Base-by-base conservation (phyloP, 352 stramenopile genomes). In the Phytophthora multivora region DNA sequence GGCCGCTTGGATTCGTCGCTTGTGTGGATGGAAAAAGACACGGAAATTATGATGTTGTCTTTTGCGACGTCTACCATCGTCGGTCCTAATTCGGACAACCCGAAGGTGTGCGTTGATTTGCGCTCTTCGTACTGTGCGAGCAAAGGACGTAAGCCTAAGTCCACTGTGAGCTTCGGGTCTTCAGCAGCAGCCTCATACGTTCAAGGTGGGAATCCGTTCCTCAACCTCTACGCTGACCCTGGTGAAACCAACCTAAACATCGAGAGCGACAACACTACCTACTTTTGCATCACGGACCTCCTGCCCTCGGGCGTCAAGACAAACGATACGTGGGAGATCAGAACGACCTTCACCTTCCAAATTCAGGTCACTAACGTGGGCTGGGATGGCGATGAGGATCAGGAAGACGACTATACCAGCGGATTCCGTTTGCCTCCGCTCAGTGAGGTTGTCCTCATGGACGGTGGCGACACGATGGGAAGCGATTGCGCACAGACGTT, bases 41-140 rank as follows among this genome's bases (percentile, higher is more conserved):
- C 77, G 5, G 69, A 80, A 16, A 75, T 84, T 19, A 62, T 86
- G 23, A 86, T 86, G 49, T n/a, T 94, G 16, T 94, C 85, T 10
- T 91, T 94, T 51, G 79, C 81, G 19, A 91, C 83, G 8, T 87
- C 85, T 4, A 88, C 83, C 2, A 84, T 92, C 43, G 76, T 94
- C 38, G 77, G 81, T 19, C 68, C 69, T 19, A 73, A 79, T 26
- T 90, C 80, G 13, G 63, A 80, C 19, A 75, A 89, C 47, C 83
- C 83, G 1, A 81, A 84, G 57, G 79, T 94, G 3, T 94, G 85
- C 38, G 69, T 90, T 35, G 71, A 94, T 53, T 62, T 94, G 30
- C 73, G 79, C 7, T 82, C 85, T 0, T 60, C 71, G 2, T 63
- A 63, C 28, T 94, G 85, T 43, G 63, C 56, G 7, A 75, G 57